Base-by-base conservation (phyloP, 768 basidiomycete genomes). In the Russula virescens region DNA sequence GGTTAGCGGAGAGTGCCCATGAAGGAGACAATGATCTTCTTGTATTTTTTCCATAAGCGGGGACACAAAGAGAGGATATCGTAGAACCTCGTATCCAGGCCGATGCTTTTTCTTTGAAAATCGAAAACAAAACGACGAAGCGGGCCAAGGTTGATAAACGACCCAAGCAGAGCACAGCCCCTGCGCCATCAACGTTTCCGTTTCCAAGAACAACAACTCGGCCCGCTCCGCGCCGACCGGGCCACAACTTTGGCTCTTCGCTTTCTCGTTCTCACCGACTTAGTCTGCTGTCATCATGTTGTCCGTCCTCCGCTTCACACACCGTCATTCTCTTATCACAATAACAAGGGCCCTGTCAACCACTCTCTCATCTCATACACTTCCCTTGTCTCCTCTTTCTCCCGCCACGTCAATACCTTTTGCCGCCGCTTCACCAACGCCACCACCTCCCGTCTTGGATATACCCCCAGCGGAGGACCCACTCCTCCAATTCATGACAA, bases 401-500 rank as follows among this genome's bases (percentile, higher is more conserved):
- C 7, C 52, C 48, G 18, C 14, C 38, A 16, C 28, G 23, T 4
- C 52, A 49, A 43, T 47, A 23, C 42, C 23, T 31, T 43, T 43
- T 19, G 2, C 47, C 11, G 23, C 48, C 28, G 16, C 55, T 23
- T n/a, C 26, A 25, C 31, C 23, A 46, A 14, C 42, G 16, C 7
- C 60, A 25, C 28, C 35, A 34, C 68, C 66, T n/a, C 60, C 65
- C 8, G 16, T 60, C 42, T 62, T 73, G 26, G 79, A 85, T 68
- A 82, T 92, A 21, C 89, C 90, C 3, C 88, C 89, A n/a, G 78
- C 80, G 1, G 79, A 83, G 55, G 89, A 91, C 71, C 91, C 91
- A 1, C 77, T 92, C 3, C 82, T 92, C 6, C 77, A 82, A 63
- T 85, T 86, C 68, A 71, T 93, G 55, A 77, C 89, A 3, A 83